Evolutionary conservation across 169 alveolate species (phyloP), one percentile per base, ranked within the genome.

Genomic region (Cryptosporidium parvum): DNA sequence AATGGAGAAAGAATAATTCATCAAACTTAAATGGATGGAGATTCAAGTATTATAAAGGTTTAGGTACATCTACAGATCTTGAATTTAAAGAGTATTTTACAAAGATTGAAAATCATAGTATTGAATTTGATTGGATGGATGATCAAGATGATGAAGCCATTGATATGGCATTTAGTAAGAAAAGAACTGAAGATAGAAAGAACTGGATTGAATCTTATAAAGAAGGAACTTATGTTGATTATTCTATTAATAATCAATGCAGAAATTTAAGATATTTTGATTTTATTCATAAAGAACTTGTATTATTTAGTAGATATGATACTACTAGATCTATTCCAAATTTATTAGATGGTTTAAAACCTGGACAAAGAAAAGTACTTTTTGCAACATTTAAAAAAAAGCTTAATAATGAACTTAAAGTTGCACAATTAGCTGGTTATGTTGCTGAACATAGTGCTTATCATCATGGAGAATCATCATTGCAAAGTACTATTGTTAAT

Each of bases 1-100:
- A 93, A 89, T 99, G 99, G 98, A 96, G 95, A 84, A 94, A 96
- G 84, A 93, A 93, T 26, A 94, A 94, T 29, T 23, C 65, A 18
- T 51, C 65, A 2, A 37, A 65, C 14, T 37, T 73, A 23, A 93
- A 89, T 42, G 96, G 97, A 42, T 99, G 98, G 98, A 96, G 96
- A 85, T 97, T 98, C 69, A 99, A 99, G 92, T 99, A 99, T 96
- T 99, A 99, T 98, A 99, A 99, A 97, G 99, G 99, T 71, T 95
- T 99, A 73, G 99, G 99, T 31, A 99, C 99, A 7, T 97, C 99
- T 21, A 97, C 99, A 14, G 98, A 97, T 73, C 95, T 96, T 86
- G 99, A 98, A 94, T 99, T 99, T 67, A 97, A 98, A 94, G 99
- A 98, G 92, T 99, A 99, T 92, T 99, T 99, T 94, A 92, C 97